Conservation (phyloP, 495 filamentous ascomycete species). For the Aspergillus cavernicola region DNA sequence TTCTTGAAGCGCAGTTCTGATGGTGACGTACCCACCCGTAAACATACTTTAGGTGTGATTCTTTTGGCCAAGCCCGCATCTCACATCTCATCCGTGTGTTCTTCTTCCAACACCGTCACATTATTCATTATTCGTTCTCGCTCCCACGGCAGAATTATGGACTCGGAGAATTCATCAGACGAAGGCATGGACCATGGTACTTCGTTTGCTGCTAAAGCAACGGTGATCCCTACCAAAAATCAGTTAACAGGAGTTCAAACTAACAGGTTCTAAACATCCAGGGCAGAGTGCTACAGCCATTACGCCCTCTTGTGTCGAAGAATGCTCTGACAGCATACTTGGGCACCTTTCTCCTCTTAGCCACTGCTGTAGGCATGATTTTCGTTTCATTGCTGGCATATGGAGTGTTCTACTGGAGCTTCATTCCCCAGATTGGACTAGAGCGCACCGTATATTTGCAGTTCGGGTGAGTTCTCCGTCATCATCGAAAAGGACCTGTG, state of each 20-base stretch:
- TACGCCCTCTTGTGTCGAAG: constrained; percentile 56
- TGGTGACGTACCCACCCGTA: no score
- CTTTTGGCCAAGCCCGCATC: neutral
- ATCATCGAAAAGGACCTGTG: neutral
- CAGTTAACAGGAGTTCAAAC: neutral
- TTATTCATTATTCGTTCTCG: neutral
- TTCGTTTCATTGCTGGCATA: constrained; percentile 65
- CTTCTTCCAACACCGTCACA: neutral
- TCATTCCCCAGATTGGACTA: constrained; percentile 69
- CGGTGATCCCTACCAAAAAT: constrained; percentile 14
- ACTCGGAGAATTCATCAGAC: constrained; percentile 28
- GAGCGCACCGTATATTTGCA: constrained; percentile 72
- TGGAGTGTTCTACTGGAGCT: constrained; percentile 72
- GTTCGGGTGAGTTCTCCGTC: constrained; percentile 56
- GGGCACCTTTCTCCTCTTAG: constrained; percentile 59
- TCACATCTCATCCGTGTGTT: no score
- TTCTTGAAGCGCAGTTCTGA: neutral
- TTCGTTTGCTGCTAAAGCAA: constrained; percentile 10
- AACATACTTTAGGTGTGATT: no score
- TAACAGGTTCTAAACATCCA: constrained; percentile 17
- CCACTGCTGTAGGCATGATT: constrained; percentile 55
- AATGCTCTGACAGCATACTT: constrained; percentile 69
- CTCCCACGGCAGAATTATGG: constrained; percentile 8
- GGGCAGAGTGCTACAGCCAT: constrained; percentile 31
- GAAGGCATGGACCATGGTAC: constrained; percentile 16